Base-by-base conservation (phyloP, 176 grass and related monocot species). In the Phragmites australis region DNA sequence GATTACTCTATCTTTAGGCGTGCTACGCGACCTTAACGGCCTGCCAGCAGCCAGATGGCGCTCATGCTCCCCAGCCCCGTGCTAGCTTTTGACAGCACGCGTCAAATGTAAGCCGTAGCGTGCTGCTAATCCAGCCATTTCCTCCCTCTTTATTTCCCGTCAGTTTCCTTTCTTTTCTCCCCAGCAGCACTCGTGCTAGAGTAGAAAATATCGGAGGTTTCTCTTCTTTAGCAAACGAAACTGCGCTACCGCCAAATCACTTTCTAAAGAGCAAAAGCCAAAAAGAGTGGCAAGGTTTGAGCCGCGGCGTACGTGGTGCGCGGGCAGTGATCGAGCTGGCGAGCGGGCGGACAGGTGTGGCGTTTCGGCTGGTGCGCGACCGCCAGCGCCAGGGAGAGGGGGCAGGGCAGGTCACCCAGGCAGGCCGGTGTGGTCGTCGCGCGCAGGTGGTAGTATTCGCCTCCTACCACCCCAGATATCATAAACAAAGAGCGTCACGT, bases 281-380 rank as follows among this genome's bases (percentile, higher is more conserved):
- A 4, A 6, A 8, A 2, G 48, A n/a, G 68, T 6, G 13, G 67
- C 23, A 53, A 58, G 37, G 74, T 76, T 54, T 55, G 25, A 19
- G 17, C 55, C 22, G 23, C 41, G 43, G 45, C 61, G 61, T 65
- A 75, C 81, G 61, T 75, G 76, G 75, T 21, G 76, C 30, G 4
- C 60, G 3, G 9, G 10, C 69, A 15, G 16, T 11, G 32, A 40
- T 22, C 49, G 60, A 73, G 85, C 79, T 87, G 72, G 85, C 55
- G 55, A 10, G 65, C 64, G 26, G 0, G 43, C 3, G 76, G 19
- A 84, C 76, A 69, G 12, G 76, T 88, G 69, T 8, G 13, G 74
- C 27, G 55, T 9, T 7, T 0, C 26, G 8, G 49, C 60, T 15
- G 48, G 39, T 2, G 68, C 34, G 57, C 17, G 56, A 25, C n/a